Base-by-base conservation (phyloP, 2,329 filamentous ascomycete species). In the Penicillium paneum region DNA sequence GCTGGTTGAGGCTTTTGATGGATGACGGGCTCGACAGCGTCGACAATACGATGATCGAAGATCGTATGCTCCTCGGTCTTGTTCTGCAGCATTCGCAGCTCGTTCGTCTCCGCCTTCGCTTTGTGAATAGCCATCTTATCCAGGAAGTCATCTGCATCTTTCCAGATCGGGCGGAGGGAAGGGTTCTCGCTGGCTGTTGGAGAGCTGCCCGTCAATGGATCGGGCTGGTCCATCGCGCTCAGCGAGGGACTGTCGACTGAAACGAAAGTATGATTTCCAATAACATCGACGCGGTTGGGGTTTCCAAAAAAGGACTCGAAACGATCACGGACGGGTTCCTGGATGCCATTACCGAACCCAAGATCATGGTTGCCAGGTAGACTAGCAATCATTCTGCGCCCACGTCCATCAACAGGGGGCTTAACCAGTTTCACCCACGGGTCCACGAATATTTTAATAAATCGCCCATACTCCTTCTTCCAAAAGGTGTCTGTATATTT, bases 221-320 rank as follows among this genome's bases (percentile, higher is more conserved):
- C 75, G 5, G 79, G 78, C 59, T 84, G 80, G 49, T 82, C 82
- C 69, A 81, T 78, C 3, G 94, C 93, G 67, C 91, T 96, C 64
- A 97, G 74, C 0, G 92, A 97, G 5, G 96, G 87, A 0, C 88
- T 84, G 69, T 99, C 94, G 8, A 99, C 82, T 0, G 91, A 95
- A 19, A 99, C 90, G 69, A 99, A 91, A 0, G 91, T 95, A 71
- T 99, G 94, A 68, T 99, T 99, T 12, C 90, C 94, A 49, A 97
- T 81, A 5, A 97, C 82, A 70, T 97, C 91, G 19, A 99, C 86
- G 8, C 90, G 82, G 71, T 97, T 97, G n/a, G 87, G 84, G 52
- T 94, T 87, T 5, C 94, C 94, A 74, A 99, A 97, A 69, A 87
- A 96, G 3, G 87, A 84, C 66, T 88, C 84, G 71, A 97, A 99